A percentile compares a stretch with the other conserved stretches of the same genome.
Conservation (phyloP, 73 alveolate genomes). For the Symbiodinium natans region DNA sequence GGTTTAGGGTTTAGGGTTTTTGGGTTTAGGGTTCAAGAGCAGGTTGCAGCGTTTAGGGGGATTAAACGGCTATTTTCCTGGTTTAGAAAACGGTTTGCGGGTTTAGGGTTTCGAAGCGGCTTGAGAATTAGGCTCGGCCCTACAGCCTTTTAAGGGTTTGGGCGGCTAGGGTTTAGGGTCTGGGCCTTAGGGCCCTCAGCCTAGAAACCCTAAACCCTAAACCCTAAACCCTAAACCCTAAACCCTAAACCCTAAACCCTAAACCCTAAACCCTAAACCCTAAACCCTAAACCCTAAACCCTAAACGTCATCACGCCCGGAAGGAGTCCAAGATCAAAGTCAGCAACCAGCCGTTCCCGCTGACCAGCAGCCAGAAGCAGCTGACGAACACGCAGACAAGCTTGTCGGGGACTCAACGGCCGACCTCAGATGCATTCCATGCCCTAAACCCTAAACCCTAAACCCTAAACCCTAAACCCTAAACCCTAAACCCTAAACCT, state of each 20-base stretch:
- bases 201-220: background rate
- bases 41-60: too few relatives aligned
- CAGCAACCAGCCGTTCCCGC: slow-evolving; percentile 87
- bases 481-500: background rate
- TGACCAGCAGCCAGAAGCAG: slow-evolving; percentile 57
- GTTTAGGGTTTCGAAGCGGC: too few relatives aligned
- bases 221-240: background rate
- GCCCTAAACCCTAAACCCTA: background rate
- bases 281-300: too few relatives aligned
- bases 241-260: background rate
- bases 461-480: background rate
- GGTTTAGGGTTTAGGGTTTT: too few relatives aligned
- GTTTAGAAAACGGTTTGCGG: too few relatives aligned
- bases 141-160: background rate
- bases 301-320: background rate
- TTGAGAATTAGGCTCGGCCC: too few relatives aligned
- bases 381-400: slow-evolving; percentile 74
- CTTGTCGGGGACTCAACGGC: background rate
- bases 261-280: too few relatives aligned
- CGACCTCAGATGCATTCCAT: background rate
- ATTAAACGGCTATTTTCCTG: too few relatives aligned
- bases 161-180: background rate
- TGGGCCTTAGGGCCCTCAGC: too few relatives aligned
- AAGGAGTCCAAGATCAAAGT: slow-evolving; percentile 51
- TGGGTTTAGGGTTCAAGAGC: too few relatives aligned